Conservation (phyloP, 1,284 basidiomycete genomes). For the Cryptococcus sp. region DNA sequence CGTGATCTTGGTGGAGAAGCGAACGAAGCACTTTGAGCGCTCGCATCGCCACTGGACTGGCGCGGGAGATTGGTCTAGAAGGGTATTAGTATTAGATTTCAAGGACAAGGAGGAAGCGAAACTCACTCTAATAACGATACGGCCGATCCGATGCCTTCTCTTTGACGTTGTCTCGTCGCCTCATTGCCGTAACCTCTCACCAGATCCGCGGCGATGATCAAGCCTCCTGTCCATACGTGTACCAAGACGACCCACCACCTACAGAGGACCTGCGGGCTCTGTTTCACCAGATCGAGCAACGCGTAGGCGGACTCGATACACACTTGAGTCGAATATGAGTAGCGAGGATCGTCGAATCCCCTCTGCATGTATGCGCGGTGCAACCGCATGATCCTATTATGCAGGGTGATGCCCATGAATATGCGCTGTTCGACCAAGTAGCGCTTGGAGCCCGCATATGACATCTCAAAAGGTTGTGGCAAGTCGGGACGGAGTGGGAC, state of each 20-base stretch:
- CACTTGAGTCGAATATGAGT: constrained; percentile 16
- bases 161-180: constrained; percentile 3
- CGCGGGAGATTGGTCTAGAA: constrained; percentile 13
- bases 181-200: constrained; percentile 8
- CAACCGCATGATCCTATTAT: constrained; percentile 22
- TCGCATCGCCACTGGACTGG: constrained; percentile 16
- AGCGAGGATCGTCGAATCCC: constrained; percentile 15
- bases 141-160: constrained; percentile 15
- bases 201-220: constrained; percentile 21
- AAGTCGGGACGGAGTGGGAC: constrained; percentile 17
- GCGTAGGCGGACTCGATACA: constrained; percentile 22
- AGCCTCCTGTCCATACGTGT: constrained; percentile 24
- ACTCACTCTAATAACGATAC: constrained; percentile 21
- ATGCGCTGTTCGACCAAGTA: constrained; percentile 21
- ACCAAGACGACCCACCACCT: constrained; percentile 26
- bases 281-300: constrained; percentile 18
- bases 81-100: not conserved
- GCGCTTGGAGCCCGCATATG: constrained; percentile 13
- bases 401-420: constrained; percentile 24
- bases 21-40: constrained; percentile 20
- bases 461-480: constrained; percentile 17
- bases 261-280: constrained; percentile 17
- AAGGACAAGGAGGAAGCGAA: not conserved
- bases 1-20: constrained; percentile 4
- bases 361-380: constrained; percentile 23